Evolutionary conservation across 192 early-diverging fungal species (phyloP), one percentile per base, ranked within the genome.

Genomic region (Coemansia reversa): DNA sequence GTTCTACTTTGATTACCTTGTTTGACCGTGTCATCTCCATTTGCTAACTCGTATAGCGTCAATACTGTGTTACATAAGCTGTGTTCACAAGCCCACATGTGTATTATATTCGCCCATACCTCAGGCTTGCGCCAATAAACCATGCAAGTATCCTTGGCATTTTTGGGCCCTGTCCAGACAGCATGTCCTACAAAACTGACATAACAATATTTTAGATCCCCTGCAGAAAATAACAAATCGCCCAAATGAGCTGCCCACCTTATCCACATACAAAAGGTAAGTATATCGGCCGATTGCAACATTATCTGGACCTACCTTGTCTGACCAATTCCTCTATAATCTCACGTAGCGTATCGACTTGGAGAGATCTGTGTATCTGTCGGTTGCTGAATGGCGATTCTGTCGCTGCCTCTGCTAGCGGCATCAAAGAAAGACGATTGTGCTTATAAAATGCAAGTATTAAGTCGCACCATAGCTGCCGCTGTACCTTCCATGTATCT

Each of bases 121-220:
- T 95, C 93, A 7, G 92, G 92, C 70, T 88, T 92, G 60, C 88
- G 84, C 94, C 94, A 96, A 61, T 88, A 90, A 5, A 98, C 80
- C 27, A 92, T 73, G 19, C 90, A 92, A 16, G 63, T 55, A 45
- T 82, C 79, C 33, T 67, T 69, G 19, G 64, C 63, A 67, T 78
- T 84, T 63, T 70, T 70, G 25, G 71, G 66, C 2, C 69, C 62
- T 2, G 51, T 35, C 83, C 85, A 85, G 49, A 74, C 79, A 0
- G 78, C 80, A 28, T 81, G 83, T 75, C 90, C 71, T 62, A 62
- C 45, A 55, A 11, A 39, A 7, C 35, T 11, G 8, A 39, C 35
- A 39, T 11, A 39, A 11, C 9, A 39, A 9, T 9, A 7, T 9
- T 39, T 39, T 39, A 39, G 35, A 39, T 32, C 7, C 35, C 1